Conservation (phyloP, 108 stramenopile species). For the Heterococcus sp. region DNA sequence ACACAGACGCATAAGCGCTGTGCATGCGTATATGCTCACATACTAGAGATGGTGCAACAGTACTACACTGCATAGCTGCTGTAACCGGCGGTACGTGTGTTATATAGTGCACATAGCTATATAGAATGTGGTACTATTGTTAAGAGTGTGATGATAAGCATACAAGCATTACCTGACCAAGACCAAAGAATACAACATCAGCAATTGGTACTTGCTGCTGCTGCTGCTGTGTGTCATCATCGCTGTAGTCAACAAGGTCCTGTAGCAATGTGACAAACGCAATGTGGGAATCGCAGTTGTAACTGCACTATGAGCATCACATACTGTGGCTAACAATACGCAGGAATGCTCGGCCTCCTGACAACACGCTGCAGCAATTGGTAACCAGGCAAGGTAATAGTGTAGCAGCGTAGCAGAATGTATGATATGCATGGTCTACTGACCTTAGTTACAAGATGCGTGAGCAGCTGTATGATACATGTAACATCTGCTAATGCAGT, state of each 20-base stretch:
- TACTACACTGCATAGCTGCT: not conserved
- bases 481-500: slow-evolving; percentile 12
- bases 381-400: too few species aligned
- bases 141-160: not conserved
- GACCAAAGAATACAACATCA: slow-evolving; percentile 34
- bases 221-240: not conserved
- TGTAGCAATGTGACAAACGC: too few species aligned
- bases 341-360: too few species aligned
- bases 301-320: too few species aligned
- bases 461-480: slow-evolving; percentile 35
- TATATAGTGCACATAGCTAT: not conserved
- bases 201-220: slow-evolving; percentile 16
- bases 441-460: slow-evolving; percentile 20
- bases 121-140: not conserved
- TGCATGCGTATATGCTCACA: not conserved
- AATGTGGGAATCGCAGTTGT: too few species aligned
- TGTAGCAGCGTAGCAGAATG: too few species aligned
- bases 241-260: slow-evolving; percentile 34
- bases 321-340: too few species aligned
- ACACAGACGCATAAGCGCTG: too few species aligned
- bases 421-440: too few species aligned
- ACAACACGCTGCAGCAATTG: too few species aligned
- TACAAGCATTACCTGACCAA: slow-evolving; percentile 9
- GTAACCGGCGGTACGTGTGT: not conserved
- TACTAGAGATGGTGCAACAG: not conserved